Percentiles rank a stretch among this genome's conserved stretches.
Evolutionary conservation across 805 yeast species (phyloP).

Genomic region (Wickerhamomyces canadensis): DNA sequence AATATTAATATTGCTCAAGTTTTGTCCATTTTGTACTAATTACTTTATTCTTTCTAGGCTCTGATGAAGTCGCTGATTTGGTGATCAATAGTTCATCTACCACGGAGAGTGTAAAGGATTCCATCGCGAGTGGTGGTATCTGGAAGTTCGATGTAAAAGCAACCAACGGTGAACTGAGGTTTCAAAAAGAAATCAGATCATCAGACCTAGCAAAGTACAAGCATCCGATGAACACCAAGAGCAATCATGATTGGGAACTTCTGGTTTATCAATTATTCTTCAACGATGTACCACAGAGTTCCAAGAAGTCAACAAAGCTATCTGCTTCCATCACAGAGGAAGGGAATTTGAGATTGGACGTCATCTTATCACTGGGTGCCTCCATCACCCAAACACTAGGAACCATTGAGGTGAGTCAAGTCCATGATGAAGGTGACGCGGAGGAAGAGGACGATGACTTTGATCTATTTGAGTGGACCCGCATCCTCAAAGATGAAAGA

Average conservation of each 20-base stretch:
- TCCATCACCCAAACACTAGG: slow-evolving; percentile 11
- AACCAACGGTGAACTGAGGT: slow-evolving; percentile 7
- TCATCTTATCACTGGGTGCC: slow-evolving; percentile 5
- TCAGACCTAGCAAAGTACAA: not conserved
- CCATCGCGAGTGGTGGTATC: not conserved
- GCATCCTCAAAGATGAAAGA: slow-evolving; percentile 6
- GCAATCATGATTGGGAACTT: slow-evolving; percentile 7
- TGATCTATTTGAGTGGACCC: slow-evolving; percentile 20
- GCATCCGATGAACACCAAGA: slow-evolving; percentile 4
- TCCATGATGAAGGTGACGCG: slow-evolving; percentile 2
- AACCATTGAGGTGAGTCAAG: slow-evolving; percentile 3
- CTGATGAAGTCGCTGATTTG: slow-evolving; percentile 11
- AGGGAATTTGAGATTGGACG: not conserved
- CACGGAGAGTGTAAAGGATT: not conserved
- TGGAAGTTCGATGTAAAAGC: slow-evolving; percentile 10
- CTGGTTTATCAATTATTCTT: slow-evolving; percentile 10
- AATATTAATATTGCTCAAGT: too few relatives aligned
- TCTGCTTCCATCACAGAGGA: not conserved
- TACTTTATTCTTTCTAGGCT: not conserved
- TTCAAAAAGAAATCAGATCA: not conserved
- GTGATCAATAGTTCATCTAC: slow-evolving; percentile 4
- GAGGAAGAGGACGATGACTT: slow-evolving; percentile 10
- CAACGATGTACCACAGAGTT: not conserved
- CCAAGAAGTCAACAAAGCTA: not conserved
- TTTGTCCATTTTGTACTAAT: not conserved